phyloP scores from a whole-genome alignment of 169 alveolate genomes.

The Plasmodium gallinaceum region DNA sequence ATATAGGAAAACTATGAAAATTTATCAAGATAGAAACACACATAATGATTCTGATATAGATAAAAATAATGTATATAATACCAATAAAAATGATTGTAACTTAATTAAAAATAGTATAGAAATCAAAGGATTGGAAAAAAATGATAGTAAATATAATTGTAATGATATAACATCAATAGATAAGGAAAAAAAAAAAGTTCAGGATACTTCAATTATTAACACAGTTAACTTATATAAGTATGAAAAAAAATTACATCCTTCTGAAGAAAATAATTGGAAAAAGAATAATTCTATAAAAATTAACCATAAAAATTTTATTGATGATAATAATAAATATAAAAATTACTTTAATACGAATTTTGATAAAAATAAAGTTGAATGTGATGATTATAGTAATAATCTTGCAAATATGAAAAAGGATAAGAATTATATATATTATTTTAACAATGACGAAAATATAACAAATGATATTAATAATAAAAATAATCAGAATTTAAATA shows the following conservation, averaged over 20 bases:
- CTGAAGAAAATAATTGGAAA: conserved; percentile 12
- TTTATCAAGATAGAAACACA: neutral
- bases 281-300: conserved; percentile 1
- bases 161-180: neutral
- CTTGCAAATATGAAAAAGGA: too few relatives aligned
- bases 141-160: neutral
- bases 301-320: neutral
- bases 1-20: conserved; percentile 61
- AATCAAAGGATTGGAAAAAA: neutral
- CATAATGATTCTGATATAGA: conserved; percentile 5
- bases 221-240: neutral
- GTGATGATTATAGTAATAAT: too few relatives aligned
- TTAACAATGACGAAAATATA: too few relatives aligned
- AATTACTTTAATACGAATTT: neutral
- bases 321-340: neutral
- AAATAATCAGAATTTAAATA: too few relatives aligned
- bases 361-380: neutral
- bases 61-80: neutral
- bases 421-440: too few relatives aligned
- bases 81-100: neutral
- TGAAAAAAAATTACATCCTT: neutral
- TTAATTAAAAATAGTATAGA: neutral
- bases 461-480: too few relatives aligned
- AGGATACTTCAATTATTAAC: neutral
- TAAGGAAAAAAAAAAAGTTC: neutral